Conservation (phyloP, 192 early-diverging fungal genomes). For the Chytriomyces sp. region DNA sequence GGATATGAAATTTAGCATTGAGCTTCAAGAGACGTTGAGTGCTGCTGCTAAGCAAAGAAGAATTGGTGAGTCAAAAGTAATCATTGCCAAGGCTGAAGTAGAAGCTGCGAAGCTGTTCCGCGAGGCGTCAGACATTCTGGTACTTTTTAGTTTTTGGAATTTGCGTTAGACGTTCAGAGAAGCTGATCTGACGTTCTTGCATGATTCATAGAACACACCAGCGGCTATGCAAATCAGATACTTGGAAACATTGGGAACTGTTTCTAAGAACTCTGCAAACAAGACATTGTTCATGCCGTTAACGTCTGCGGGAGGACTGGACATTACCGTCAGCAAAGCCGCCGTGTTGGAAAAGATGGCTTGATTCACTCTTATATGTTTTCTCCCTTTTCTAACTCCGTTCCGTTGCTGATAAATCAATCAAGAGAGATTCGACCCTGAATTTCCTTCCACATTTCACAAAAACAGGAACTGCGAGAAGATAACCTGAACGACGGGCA, state of each 20-base stretch:
- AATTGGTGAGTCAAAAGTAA: constrained; percentile 90
- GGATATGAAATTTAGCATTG: constrained; percentile 73
- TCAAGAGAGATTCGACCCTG: too few species aligned
- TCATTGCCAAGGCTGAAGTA: constrained; percentile 75
- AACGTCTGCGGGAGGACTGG: not conserved
- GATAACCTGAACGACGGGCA: too few species aligned
- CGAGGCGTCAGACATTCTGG: constrained; percentile 87
- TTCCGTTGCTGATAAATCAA: too few species aligned
- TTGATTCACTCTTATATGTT: too few species aligned
- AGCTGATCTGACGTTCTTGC: too few species aligned
- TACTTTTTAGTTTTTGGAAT: constrained; percentile 76
- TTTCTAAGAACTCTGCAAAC: constrained; percentile 74
- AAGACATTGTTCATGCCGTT: constrained; percentile 50
- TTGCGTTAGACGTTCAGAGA: too few species aligned
- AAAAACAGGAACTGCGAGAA: too few species aligned
- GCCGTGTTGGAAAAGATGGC: not conserved
- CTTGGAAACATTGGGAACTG: constrained; percentile 77
- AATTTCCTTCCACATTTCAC: too few species aligned
- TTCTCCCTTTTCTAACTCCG: too few species aligned
- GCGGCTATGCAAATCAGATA: constrained; percentile 82
- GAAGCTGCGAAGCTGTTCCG: constrained; percentile 89
- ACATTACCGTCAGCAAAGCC: not conserved
- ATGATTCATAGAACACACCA: constrained; percentile 67
- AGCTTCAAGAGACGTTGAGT: constrained; percentile 80
- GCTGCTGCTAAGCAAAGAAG: constrained; percentile 87